phyloP scores from a whole-genome alignment of 2,329 filamentous ascomycete genomes.

The Stemphylium vesicarium region DNA sequence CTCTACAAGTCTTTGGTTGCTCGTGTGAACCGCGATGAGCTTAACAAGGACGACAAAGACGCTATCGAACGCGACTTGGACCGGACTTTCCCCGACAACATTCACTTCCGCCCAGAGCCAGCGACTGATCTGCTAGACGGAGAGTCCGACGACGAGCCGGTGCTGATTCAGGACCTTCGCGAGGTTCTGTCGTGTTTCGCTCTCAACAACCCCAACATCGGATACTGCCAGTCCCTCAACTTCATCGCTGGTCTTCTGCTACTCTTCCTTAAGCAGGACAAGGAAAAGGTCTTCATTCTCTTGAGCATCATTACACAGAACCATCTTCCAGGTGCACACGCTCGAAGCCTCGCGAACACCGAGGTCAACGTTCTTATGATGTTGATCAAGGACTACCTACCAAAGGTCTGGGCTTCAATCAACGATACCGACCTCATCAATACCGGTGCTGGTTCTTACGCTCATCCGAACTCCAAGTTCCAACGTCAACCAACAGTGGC shows the following conservation, averaged over 20 bases:
- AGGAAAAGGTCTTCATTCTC: slow-evolving; percentile 92
- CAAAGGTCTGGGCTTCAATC: slow-evolving; percentile 85
- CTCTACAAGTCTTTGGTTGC: slow-evolving; percentile 75
- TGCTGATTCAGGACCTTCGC: slow-evolving; percentile 80
- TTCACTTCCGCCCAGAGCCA: slow-evolving; percentile 78
- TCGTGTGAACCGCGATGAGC: slow-evolving; percentile 66
- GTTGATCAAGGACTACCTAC: slow-evolving; percentile 80
- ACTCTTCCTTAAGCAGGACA: slow-evolving; percentile 78
- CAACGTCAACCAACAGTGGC: slow-evolving; percentile 82
- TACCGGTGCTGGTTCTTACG: slow-evolving; percentile 41
- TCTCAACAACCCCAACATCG: slow-evolving; percentile 87
- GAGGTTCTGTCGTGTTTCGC: slow-evolving; percentile 89
- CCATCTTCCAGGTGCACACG: slow-evolving; percentile 90
- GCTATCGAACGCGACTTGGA: slow-evolving; percentile 93
- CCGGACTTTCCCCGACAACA: slow-evolving; percentile 92
- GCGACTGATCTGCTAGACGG: slow-evolving; percentile 39
- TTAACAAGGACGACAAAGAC: slow-evolving; percentile 78
- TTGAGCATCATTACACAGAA: slow-evolving; percentile 89
- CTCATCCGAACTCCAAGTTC: slow-evolving; percentile 44
- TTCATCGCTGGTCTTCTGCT: slow-evolving; percentile 90
- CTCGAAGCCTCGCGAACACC: slow-evolving; percentile 88
- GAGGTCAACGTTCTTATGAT: slow-evolving; percentile 94
- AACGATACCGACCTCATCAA: slow-evolving; percentile 70
- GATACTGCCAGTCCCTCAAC: slow-evolving; percentile 95
- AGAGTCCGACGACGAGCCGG: slow-evolving; percentile 65